Base-by-base conservation (phyloP, 176 grass and related monocot genomes). In the Oropetium thomaeum region DNA sequence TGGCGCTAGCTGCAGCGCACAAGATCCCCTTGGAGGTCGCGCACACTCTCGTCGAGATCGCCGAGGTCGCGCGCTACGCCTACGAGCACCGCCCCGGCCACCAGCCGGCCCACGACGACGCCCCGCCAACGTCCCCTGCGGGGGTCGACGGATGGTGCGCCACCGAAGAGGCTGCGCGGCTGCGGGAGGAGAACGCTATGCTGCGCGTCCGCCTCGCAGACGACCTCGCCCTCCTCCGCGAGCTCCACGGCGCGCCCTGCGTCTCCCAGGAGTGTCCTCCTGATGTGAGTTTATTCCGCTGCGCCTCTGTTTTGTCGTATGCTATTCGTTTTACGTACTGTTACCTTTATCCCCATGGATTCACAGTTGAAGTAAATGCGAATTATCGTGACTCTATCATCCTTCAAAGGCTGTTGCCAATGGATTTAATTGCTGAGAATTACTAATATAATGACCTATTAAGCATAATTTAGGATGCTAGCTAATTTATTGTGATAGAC, bases 261-360 rank as follows among this genome's bases (percentile, higher is more conserved):
- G 66, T 97, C 58, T 93, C 90, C 13, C 52, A 76, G 61, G 87
- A 97, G 57, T 93, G 93, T 26, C 93, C 93, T 70, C 83, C 93
- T 39, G 93, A 97, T 59, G 93, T 97, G 78, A 89, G 87, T 31
- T 5, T 35, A 16, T 28, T 64, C 0, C 12, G 20, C 55, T 4
- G 49, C 55, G 4, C 41, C 53, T 33, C 32, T 40, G 14, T 44
- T 27, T 84, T 28, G 10, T 13, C 17, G 29, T 63, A 25, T 25
- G 23, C 19, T 44, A 19, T 52, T 17, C n/a, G 19, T 1, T 4
- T 19, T 25, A n/a, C n/a, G 19, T 54, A 16, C 13, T 49, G 5
- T 59, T 48, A 26, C 4, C 4, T 55, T 38, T 39, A 27, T 16
- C 9, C 5, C 19, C 19, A 5, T 28, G 10, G 42, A 40, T 55